Conservation (phyloP, 345 rosid genomes). For the Gossypium australe region DNA sequence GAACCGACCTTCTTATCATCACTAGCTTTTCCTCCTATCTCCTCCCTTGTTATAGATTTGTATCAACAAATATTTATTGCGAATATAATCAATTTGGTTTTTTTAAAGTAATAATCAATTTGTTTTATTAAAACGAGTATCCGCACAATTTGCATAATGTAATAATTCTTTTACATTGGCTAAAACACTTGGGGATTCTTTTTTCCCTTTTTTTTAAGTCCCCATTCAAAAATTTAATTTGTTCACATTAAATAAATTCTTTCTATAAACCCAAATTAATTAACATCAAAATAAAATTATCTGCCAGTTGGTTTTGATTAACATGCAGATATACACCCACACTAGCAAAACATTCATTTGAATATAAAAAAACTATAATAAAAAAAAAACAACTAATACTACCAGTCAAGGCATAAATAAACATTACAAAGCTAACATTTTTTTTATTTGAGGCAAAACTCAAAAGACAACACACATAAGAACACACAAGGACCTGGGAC, state of each 20-base stretch:
- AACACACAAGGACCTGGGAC: constrained; percentile 6
- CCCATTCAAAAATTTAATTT: not conserved
- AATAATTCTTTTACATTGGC: too few species aligned
- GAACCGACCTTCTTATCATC: too few species aligned
- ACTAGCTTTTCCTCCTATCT: too few species aligned
- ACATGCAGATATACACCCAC: not conserved
- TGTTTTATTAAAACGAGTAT: too few species aligned
- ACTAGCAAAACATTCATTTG: not conserved
- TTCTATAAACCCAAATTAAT: not conserved
- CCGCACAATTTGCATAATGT: too few species aligned
- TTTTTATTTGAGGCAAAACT: not conserved
- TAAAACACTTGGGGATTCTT: too few species aligned
- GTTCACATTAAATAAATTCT: constrained; percentile 2
- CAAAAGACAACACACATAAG: not conserved
- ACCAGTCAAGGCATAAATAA: not conserved
- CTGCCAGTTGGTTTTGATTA: constrained; percentile 1
- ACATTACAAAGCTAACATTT: not conserved
- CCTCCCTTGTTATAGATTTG: too few species aligned
- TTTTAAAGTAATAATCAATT: too few species aligned
- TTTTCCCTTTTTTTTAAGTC: too few species aligned
- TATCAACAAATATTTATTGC: too few species aligned
- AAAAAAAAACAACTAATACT: not conserved
- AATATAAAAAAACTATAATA: not conserved
- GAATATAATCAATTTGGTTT: too few species aligned
- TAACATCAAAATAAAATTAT: not conserved